Evolutionary conservation across 1,284 basidiomycete species (phyloP), one percentile per base, ranked within the genome.

Genomic region (Vanrija sp.): DNA sequence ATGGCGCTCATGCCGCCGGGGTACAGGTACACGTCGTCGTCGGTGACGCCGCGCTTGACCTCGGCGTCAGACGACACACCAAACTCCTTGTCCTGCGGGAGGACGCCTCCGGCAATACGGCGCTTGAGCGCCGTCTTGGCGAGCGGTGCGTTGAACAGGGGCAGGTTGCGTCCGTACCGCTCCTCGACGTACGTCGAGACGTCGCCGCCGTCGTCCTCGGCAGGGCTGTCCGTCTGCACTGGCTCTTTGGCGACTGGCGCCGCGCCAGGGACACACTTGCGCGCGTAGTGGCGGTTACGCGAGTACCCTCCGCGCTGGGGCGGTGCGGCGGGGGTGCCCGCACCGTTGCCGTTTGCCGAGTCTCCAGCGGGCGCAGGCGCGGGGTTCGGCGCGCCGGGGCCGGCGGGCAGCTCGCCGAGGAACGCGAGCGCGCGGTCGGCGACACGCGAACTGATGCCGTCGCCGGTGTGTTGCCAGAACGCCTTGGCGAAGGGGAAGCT

Each of bases 381-480:
- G 10, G 42, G 48, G 15, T 53, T 28, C 3, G 38, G 26, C 28
- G 50, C 29, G 9, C 52, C 19, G 0, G 52, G 44, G 16, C 72
- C 71, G 6, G 75, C 72, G 5, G 78, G 75, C 12, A 68, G 62
- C 60, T 78, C 77, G 12, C 78, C 78, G 6, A 92, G 79, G 65
- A 89, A 79, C 19, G 83, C 79, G 25, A 98, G 81, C 65, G 88
- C 92, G 49, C 85, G 80, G 54, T 95, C 91, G 1, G 94, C 93
- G 38, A 88, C 78, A 19, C 95, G 85, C 60, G 89, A 93, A 1
- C 88, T 91, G 49, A 98, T 87, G 0, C 93, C 93, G 61, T 89
- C 80, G 0, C 95, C 95, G 0, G 89, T 87, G 70, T 98, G 94
- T 68, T 98, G 94, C 93, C 95, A 97, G 74, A 94, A 97, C 70